These are phyloP conservation scores for Mollisiaceae sp. DNA, from an alignment of 2,329 filamentous ascomycete genomes.

Conservation along the genomic window DNA sequence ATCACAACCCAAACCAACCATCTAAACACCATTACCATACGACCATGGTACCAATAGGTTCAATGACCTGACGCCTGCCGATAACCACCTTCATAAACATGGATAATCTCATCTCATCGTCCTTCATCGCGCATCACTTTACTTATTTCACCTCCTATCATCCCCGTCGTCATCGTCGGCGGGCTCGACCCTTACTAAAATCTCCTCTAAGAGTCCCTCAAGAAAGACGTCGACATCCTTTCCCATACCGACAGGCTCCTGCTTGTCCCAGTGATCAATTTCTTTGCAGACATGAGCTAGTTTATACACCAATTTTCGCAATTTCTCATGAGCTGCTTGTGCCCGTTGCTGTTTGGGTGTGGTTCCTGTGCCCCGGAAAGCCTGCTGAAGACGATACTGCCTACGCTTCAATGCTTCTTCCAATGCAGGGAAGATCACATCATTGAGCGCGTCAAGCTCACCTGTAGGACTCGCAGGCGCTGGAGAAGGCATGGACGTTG, in stretches of 20 bases:
- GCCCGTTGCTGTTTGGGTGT: conserved; percentile 71
- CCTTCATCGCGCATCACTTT: conserved; percentile 7
- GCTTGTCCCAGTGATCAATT: conserved; percentile 86
- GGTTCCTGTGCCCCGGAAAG: conserved; percentile 42
- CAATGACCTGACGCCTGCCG: conserved; percentile 15
- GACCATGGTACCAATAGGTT: conserved; percentile 11
- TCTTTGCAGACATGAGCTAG: conserved; percentile 84
- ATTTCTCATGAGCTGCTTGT: conserved; percentile 77
- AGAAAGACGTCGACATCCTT: conserved; percentile 87
- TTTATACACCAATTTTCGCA: conserved; percentile 81
- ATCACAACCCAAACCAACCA: conserved; percentile 17
- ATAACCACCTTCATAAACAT: conserved; percentile 6
- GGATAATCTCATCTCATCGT: conserved; percentile 3
- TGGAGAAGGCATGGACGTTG: conserved; percentile 60
- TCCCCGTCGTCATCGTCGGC: conserved; percentile 53
- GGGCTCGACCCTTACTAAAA: conserved; percentile 89
- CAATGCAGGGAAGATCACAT: conserved; percentile 90
- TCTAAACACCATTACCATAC: conserved; percentile 18
- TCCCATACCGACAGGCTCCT: conserved; percentile 91
- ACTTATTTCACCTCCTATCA: conserved; percentile 31
- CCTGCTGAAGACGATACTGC: conserved; percentile 58
- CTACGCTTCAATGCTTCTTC: conserved; percentile 89
- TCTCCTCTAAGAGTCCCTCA: conserved; percentile 91
- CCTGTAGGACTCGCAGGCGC: conserved; percentile 63
- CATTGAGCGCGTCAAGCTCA: conserved; percentile 84